These are phyloP conservation scores for Metahyphopichia silvanorum DNA, from an alignment of 805 yeast species.

Conservation along the genomic window DNA sequence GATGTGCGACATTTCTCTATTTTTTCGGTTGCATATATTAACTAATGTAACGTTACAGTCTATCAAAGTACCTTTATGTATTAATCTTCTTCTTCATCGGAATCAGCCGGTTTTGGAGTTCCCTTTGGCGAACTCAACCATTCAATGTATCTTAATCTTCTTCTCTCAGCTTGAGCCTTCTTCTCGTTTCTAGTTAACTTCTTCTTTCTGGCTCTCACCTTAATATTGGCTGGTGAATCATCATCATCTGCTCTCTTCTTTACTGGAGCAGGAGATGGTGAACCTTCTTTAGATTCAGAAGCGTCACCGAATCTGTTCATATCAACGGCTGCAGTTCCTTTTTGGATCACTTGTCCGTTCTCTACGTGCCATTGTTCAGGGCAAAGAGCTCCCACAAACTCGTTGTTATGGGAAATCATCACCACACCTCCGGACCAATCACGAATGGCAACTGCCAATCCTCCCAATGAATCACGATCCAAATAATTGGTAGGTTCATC, in stretches of 20 bases:
- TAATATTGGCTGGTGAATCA: slow-evolving; percentile 94
- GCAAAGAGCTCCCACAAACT: slow-evolving; percentile 94
- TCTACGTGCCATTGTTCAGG: slow-evolving; percentile 99
- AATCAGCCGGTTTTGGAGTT: slow-evolving; percentile 89
- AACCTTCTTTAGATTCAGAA: slow-evolving; percentile 43
- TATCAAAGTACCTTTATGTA: no score
- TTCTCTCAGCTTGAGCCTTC: slow-evolving; percentile 87
- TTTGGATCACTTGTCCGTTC: slow-evolving; percentile 83
- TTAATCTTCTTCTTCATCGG: slow-evolving; percentile 84
- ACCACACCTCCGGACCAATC: slow-evolving; percentile 99
- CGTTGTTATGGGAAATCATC: slow-evolving; percentile 96
- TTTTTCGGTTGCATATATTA: no score
- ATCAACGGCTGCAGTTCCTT: slow-evolving; percentile 76
- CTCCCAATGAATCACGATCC: slow-evolving; percentile 97
- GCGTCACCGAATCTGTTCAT: slow-evolving; percentile 80
- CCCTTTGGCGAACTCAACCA: slow-evolving; percentile 98
- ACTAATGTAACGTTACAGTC: no score
- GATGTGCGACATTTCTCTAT: no score
- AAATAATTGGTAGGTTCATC: slow-evolving; percentile 98
- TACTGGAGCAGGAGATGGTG: slow-evolving; percentile 29
- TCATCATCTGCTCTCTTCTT: slow-evolving; percentile 60
- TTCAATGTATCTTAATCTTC: slow-evolving; percentile 89
- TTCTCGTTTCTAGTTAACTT: slow-evolving; percentile 96
- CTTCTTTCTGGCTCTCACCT: slow-evolving; percentile 90
- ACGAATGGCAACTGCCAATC: slow-evolving; percentile 94